Evolutionary conservation across 1,139 yeast species (phyloP), one percentile per base, ranked within the genome.

Genomic region (Kluyveromyces sp.): DNA sequence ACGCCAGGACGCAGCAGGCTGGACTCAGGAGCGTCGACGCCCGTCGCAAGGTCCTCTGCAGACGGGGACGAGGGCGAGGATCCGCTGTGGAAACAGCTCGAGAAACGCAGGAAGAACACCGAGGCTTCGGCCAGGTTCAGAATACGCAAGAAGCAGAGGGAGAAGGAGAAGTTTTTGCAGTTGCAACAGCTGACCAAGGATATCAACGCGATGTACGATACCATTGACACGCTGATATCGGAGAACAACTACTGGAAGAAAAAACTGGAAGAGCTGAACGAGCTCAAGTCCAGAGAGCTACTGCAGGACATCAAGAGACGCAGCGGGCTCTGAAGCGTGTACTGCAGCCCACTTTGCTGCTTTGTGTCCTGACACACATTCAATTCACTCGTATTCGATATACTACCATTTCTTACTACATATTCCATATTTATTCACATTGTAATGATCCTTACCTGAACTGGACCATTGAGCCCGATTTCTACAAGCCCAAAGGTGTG

Each of bases 81-180:
- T 15, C 36, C 41, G 26, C 30, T 26, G 17, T 40, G 41, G 34
- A 42, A 37, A 13, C 45, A 47, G 41, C 40, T 48, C 25, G 52
- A 50, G 40, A 57, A 50, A 39, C 49, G 56, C 33, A 49, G 50
- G 30, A 52, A 51, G 42, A 58, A 57, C 44, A 56, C 60, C n/a
- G 64, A 57, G 35, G 64, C 64, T 2, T 52, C 59, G 20, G 61
- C 62, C n/a, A 44, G 64, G 20, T 59, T 59, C 46, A 48, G 64
- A 3, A 43, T 53, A 25, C 55, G 64, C 34, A 52, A 55, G 46
- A 57, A 57, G 45, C 54, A 54, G 37, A 46, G 54, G 30, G 56
- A 56, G 36, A 47, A 45, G 20, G 61, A 55, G 41, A 58, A 52
- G 33, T 31, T 51, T 28, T 40, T 38, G 11, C 53, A 52, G 48